Base-by-base conservation (phyloP, 352 stramenopile genomes). In the Globisporangium viniferum region DNA sequence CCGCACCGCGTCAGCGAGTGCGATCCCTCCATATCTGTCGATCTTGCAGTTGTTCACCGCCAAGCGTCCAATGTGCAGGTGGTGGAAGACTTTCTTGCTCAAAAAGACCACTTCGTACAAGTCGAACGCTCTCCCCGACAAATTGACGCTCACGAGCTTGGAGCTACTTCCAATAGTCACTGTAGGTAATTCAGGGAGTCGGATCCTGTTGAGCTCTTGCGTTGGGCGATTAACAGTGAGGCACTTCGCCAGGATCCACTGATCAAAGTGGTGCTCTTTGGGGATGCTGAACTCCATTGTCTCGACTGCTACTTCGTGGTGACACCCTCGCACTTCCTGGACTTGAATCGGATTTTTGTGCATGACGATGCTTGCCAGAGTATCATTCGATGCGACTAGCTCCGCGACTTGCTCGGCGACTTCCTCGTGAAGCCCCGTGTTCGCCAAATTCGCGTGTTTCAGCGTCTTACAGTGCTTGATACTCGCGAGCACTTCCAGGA, bases 161-260 rank as follows among this genome's bases (percentile, higher is more conserved):
- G 74, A 64, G 53, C 44, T 62, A 48, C 53, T 35, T 44, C 64
- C 20, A 48, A 59, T 58, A 7, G 61, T 55, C 9, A 60, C 6
- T 1, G 60, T 53, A 14, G 59, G 61, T 8, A 33, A 44, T 2
- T 35, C 62, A 46, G 80, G 77, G 6, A 92, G 67, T 0, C 80
- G 73, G 15, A 92, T 46, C 1, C 76, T 58, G 18, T 94, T 94
- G 3, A 92, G 70, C 36, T 87, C 70, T 31, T 86, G 76, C 0
- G 81, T 92, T 6, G 75, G 41, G 1, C 84, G 84, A 59, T 94
- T 94, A 35, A 92, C 67, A 9, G 70, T 71, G 15, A 94, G 70
- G 51, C 82, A 91, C 59, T 90, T 91, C 1, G 78, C 73, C 12
- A 92, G 62, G 57, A 94, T 84, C 81, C 82, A 92, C 27, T 66